Percentiles rank a stretch among this genome's conserved stretches.
phyloP scores from a whole-genome alignment of 257 asterid species.

The Linderniella brevidens region DNA sequence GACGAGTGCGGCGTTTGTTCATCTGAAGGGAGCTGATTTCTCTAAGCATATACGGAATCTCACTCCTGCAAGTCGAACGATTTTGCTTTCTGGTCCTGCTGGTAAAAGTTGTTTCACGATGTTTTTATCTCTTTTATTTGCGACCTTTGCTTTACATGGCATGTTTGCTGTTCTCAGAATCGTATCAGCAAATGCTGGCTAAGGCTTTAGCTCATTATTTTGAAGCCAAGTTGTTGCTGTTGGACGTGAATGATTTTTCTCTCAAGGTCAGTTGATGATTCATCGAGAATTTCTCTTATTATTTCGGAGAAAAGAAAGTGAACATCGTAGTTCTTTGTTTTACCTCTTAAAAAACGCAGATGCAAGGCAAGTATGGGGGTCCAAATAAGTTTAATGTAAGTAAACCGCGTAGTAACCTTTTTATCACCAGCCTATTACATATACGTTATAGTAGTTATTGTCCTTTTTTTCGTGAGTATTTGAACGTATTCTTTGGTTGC shows the following conservation, averaged over 20 bases:
- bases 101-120: slow-evolving; percentile 25
- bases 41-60: slow-evolving; percentile 57
- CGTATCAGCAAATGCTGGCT: slow-evolving; percentile 72
- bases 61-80: slow-evolving; percentile 77
- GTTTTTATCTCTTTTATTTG: not conserved
- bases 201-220: slow-evolving; percentile 81
- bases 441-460: too few relatives aligned
- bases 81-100: slow-evolving; percentile 84
- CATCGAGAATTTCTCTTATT: not conserved
- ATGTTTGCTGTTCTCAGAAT: slow-evolving; percentile 24
- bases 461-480: not conserved
- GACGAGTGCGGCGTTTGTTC: slow-evolving; percentile 73
- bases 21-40: slow-evolving; percentile 44
- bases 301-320: not conserved
- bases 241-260: slow-evolving; percentile 67
- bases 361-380: slow-evolving; percentile 66
- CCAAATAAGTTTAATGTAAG: slow-evolving; percentile 42
- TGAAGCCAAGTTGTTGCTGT: slow-evolving; percentile 53
- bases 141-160: not conserved
- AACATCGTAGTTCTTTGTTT: not conserved
- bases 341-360: slow-evolving; percentile 31
- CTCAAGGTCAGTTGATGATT: slow-evolving; percentile 33
- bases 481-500: not conserved
- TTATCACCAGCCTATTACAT: too few relatives aligned
- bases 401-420: slow-evolving; percentile 3